phyloP scores from a whole-genome alignment of 495 filamentous ascomycete species.

The Lophium mytilinum region DNA sequence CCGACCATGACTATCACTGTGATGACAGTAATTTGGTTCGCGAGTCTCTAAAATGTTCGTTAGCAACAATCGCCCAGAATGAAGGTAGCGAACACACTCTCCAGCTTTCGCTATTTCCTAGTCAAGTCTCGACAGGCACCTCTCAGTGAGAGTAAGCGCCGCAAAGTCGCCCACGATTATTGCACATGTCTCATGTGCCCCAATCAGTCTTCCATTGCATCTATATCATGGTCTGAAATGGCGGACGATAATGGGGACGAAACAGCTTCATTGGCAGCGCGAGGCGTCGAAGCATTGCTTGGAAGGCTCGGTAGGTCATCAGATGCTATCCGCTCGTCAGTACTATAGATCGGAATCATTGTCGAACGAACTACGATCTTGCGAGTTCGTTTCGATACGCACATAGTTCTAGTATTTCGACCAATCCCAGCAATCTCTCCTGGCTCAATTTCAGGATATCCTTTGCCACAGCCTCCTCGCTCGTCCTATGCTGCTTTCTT shows the following conservation, averaged over 20 bases:
- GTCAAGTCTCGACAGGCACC: too few relatives aligned
- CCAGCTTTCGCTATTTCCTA: too few relatives aligned
- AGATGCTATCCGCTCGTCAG: not conserved
- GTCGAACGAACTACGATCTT: not conserved
- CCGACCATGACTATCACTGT: too few relatives aligned
- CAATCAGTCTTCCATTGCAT: too few relatives aligned
- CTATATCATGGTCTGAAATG: not conserved
- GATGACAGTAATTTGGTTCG: too few relatives aligned
- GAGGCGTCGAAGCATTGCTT: not conserved
- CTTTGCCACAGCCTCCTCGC: slow-evolving; percentile 14
- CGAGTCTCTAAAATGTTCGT: too few relatives aligned
- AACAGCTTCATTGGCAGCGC: not conserved
- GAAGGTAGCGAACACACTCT: too few relatives aligned
- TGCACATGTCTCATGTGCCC: too few relatives aligned
- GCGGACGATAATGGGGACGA: not conserved
- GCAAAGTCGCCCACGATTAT: too few relatives aligned
- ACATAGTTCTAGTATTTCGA: slow-evolving; percentile 16
- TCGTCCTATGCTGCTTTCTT: slow-evolving; percentile 26
- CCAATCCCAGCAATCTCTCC: slow-evolving; percentile 13
- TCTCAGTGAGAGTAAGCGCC: too few relatives aligned
- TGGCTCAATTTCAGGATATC: slow-evolving; percentile 4
- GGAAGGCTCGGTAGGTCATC: not conserved
- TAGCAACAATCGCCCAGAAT: too few relatives aligned
- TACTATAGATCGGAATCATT: not conserved
- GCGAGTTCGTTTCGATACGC: not conserved